Conservation (phyloP, 805 yeast species). For the Sugiyamaella americana region DNA sequence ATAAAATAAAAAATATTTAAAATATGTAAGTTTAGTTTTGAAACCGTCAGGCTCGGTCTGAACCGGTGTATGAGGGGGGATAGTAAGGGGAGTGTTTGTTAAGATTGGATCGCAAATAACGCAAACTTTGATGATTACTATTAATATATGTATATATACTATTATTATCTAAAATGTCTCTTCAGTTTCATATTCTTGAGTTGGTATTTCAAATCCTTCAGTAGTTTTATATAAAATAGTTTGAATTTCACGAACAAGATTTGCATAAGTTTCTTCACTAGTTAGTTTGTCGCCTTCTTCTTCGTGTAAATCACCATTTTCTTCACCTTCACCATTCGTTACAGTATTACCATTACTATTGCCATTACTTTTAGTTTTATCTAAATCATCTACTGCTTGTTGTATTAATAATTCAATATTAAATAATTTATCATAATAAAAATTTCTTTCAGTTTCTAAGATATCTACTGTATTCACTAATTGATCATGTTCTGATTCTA, state of each 20-base stretch:
- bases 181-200: conserved; percentile 18
- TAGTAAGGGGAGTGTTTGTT: too few species aligned
- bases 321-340: neutral
- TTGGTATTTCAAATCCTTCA: conserved; percentile 72
- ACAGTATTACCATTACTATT: conserved; percentile 5
- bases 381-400: conserved; percentile 48
- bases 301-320: conserved; percentile 5
- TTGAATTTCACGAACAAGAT: conserved; percentile 57
- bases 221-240: conserved; percentile 73
- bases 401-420: conserved; percentile 81
- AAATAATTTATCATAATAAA: conserved; percentile 82
- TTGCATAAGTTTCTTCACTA: conserved; percentile 28
- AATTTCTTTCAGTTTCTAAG: conserved; percentile 72
- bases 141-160: too few species aligned
- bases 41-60: neutral
- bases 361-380: conserved; percentile 18
- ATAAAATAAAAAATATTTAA: neutral
- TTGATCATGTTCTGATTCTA: conserved; percentile 50
- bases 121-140: too few species aligned
- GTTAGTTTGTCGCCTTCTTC: conserved; percentile 32
- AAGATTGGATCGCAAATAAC: too few species aligned
- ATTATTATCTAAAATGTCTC: conserved; percentile 19
- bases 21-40: conserved; percentile 1
- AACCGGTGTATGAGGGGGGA: too few species aligned
- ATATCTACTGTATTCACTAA: conserved; percentile 55